Percentiles rank a stretch among this genome's conserved stretches.
These are phyloP conservation scores for Phoma sp. DNA, from an alignment of 2,329 filamentous ascomycete species.

Conservation along the genomic window DNA sequence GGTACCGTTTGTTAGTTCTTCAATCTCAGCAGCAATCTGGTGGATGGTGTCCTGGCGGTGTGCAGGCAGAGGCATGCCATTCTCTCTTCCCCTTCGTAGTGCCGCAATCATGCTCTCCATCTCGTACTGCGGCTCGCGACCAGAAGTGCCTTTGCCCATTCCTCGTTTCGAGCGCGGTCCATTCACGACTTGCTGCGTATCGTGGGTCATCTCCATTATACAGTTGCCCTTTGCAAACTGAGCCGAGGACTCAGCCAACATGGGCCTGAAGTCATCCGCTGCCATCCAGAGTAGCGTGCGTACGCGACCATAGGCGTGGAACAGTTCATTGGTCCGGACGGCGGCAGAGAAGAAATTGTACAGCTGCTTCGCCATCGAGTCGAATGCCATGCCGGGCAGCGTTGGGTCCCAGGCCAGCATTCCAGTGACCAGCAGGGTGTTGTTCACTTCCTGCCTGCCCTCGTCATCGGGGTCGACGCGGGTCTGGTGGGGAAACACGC, in stretches of 20 bases:
- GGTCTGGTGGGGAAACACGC: slow-evolving; percentile 63
- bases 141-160: slow-evolving; percentile 20
- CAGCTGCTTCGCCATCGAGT: slow-evolving; percentile 64
- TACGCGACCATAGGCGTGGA: slow-evolving; percentile 79
- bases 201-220: slow-evolving; percentile 66
- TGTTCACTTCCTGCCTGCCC: slow-evolving; percentile 64
- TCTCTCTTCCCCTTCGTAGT: slow-evolving; percentile 27
- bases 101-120: slow-evolving; percentile 36
- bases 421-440: slow-evolving; percentile 69
- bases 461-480: slow-evolving; percentile 47
- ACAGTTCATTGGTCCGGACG: slow-evolving; percentile 64
- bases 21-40: slow-evolving; percentile 36
- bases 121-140: slow-evolving; percentile 39
- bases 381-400: slow-evolving; percentile 57
- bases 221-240: slow-evolving; percentile 64
- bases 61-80: slow-evolving; percentile 31
- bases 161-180: slow-evolving; percentile 15
- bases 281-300: slow-evolving; percentile 78
- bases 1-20: slow-evolving; percentile 25
- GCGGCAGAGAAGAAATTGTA: slow-evolving; percentile 67
- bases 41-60: slow-evolving; percentile 38
- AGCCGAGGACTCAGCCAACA: slow-evolving; percentile 66
- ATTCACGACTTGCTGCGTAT: slow-evolving; percentile 54
- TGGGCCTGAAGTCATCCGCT: slow-evolving; percentile 62
- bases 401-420: slow-evolving; percentile 43